These are phyloP conservation scores for Gracilaria gracilis DNA, from an alignment of 23 red algal genomes.

Conservation along the genomic window DNA sequence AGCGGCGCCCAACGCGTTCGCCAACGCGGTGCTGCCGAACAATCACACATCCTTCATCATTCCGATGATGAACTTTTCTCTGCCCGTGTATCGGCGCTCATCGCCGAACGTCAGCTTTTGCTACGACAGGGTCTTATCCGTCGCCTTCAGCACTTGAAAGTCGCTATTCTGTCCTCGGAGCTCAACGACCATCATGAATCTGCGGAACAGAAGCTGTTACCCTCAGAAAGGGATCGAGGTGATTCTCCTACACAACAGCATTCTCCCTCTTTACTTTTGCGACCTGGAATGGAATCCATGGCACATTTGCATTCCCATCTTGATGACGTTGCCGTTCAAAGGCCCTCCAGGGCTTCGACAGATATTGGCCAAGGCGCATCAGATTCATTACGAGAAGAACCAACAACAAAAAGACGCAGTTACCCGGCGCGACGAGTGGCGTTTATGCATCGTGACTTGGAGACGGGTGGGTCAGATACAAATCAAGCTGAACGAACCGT, in stretches of 20 bases:
- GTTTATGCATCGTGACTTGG: neutral
- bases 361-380: neutral
- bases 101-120: constrained; percentile 1
- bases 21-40: neutral
- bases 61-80: constrained; percentile 27
- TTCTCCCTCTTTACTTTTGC: neutral
- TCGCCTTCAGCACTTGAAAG: constrained; percentile 33
- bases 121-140: neutral
- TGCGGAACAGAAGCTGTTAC: neutral
- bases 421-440: neutral
- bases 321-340: neutral
- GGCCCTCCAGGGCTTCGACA: neutral
- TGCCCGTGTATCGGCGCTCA: constrained; percentile 13
- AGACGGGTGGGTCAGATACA: neutral
- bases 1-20: neutral
- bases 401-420: neutral
- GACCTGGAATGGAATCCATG: neutral
- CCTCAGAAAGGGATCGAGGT: neutral
- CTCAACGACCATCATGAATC: neutral
- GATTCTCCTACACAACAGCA: neutral
- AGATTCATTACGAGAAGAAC: neutral
- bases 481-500: neutral
- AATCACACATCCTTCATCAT: neutral
- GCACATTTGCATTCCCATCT: neutral
- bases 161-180: constrained; percentile 18